Base-by-base conservation (phyloP, 75 land plant species). In the Picea sitchensis region DNA sequence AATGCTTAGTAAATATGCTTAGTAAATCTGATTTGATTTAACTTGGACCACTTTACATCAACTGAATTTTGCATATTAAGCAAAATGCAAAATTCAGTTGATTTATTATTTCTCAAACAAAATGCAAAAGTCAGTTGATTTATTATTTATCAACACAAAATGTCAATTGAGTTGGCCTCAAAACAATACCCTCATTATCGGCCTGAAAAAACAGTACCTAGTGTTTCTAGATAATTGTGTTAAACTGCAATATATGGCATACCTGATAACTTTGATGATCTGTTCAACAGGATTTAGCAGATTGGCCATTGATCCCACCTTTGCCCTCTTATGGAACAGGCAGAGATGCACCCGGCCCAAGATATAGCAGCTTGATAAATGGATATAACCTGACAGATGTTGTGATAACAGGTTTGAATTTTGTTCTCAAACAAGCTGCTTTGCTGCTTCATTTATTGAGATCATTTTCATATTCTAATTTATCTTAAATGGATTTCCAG, bases 341-440 rank as follows among this genome's bases (percentile, higher is more conserved):
- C 36, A 80, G 93, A 78, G 93, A 91, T 61, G 81, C 83, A 14
- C 76, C 79, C 14, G 91, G 91, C 21, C 81, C 81, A 67, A 88
- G 93, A 78, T 86, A 75, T 61, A 86, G 78, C 61, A 89, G 85
- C 64, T 83, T 91, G 12, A 91, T 91, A 13, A 81, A 80, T 68
- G 93, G 93, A 59, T 79, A 86, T 57, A 91, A 91, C 78, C 87
- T 91, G 59, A 89, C 90, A n/a, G 93, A 91, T 80, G 91, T 91
- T 23, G 83, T 89, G 13, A 82, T 91, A 58, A 91, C 91, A 85
- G 91, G 91, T 87, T 4, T 41, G 3, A 73, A 71, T 12, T 65
- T 56, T 17, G 23, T 51, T 79, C n/a, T 51, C 21, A 20, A 36
- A 69, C n/a, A 69, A 41, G 7, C 36, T 34, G 41, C 72, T 3